phyloP scores from a whole-genome alignment of 1,284 basidiomycete genomes.

The Phellopilus nigrolimitatus region DNA sequence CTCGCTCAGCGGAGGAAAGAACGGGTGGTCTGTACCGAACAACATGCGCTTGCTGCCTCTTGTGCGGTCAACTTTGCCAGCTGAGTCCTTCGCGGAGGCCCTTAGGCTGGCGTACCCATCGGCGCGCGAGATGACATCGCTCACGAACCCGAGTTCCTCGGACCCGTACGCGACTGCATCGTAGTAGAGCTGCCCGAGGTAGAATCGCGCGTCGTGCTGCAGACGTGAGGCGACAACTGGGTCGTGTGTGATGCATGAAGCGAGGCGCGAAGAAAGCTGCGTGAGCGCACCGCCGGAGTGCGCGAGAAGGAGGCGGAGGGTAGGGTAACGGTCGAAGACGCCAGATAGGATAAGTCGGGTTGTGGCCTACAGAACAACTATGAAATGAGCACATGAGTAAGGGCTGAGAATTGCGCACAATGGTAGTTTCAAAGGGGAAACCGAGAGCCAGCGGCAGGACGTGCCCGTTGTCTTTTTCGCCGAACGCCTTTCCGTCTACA shows the following conservation, averaged over 20 bases:
- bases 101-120: conserved; percentile 40
- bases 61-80: conserved; percentile 35
- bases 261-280: conserved; percentile 74
- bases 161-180: conserved; percentile 83
- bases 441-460: conserved; percentile 81
- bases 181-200: conserved; percentile 73
- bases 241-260: conserved; percentile 81
- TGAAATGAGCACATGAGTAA: conserved; percentile 8
- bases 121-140: conserved; percentile 62
- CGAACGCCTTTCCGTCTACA: conserved; percentile 63
- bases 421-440: conserved; percentile 86
- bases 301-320: conserved; percentile 70
- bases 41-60: conserved; percentile 56
- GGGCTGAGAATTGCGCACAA: conserved; percentile 42
- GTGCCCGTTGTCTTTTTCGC: conserved; percentile 74
- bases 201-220: conserved; percentile 78
- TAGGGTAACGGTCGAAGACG: conserved; percentile 71
- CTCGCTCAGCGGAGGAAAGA: conserved; percentile 75
- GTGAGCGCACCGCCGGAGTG: conserved; percentile 83
- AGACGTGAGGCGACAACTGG: conserved; percentile 69
- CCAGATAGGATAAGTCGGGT: conserved; percentile 79
- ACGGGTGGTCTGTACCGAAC: conserved; percentile 87
- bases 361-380: conserved; percentile 46
- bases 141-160: conserved; percentile 76
- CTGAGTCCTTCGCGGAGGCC: conserved; percentile 28